Evolutionary conservation across 2,329 filamentous ascomycete genomes (phyloP), one percentile per base, ranked within the genome.

Genomic region (Aphanocladium album): DNA sequence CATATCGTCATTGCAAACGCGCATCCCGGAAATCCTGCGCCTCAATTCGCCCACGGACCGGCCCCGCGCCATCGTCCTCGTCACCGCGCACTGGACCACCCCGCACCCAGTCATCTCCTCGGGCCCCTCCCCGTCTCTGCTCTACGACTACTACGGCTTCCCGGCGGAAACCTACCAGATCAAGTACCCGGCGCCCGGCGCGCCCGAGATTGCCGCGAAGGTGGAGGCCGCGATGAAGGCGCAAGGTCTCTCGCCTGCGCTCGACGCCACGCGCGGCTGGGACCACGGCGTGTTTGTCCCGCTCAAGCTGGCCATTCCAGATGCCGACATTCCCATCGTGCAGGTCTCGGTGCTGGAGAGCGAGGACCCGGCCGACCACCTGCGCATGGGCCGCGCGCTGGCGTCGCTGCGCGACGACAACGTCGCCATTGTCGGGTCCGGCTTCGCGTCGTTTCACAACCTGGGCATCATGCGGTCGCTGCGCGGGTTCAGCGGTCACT

Each of bases 231-330:
- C 76, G 3, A 66, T 87, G 43, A 70, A 73, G 17, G 71, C 69
- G 2, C 75, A 76, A n/a, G 83, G 83, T 0, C 69, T 85, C 0
- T 64, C 70, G 16, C 71, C 76, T 2, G 63, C 63, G 14, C 70
- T 81, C 14, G 74, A 81, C 62, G 64, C 58, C 16, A 56, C 70
- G 60, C 75, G 79, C 45, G 73, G 79, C 61, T 86, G 83, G 83
- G 83, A 86, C 67, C 83, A 86, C 67, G 83, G 83, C 72, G 82
- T 86, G 61, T 86, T 85, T 68, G 71, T 86, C 27, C 83, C 83
- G 7, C 74, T 86, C 71, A 74, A 79, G 50, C 80, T 86, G 47
- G 78, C 82, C 65, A 71, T 80, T 60, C 83, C 83, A 21, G 65
- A 72, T 46, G 83, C 82, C 64, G 71, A 77, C 60, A 68, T 83